phyloP scores from a whole-genome alignment of 169 alveolate genomes.

The Eimeria tenella region DNA sequence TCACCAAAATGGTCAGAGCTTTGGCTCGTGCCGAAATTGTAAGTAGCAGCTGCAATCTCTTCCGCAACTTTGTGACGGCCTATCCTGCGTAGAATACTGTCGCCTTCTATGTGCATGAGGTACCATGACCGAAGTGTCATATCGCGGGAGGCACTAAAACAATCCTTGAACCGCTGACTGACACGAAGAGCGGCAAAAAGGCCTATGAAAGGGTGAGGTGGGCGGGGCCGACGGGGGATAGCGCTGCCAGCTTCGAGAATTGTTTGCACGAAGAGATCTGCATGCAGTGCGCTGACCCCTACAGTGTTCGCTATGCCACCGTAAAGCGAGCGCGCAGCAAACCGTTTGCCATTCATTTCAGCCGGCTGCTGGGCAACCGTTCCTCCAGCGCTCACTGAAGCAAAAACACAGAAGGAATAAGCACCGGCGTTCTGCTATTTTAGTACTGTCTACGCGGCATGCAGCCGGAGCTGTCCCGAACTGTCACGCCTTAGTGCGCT shows the following conservation, averaged over 20 bases:
- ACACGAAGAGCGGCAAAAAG: slow-evolving; percentile 63
- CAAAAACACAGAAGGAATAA: neutral
- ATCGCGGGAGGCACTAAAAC: slow-evolving; percentile 21
- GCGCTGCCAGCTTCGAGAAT: neutral
- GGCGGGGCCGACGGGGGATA: slow-evolving; percentile 32
- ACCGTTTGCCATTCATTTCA: neutral
- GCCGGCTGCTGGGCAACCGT: slow-evolving; percentile 26
- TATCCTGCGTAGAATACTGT: slow-evolving; percentile 21
- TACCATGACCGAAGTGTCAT: slow-evolving; percentile 64
- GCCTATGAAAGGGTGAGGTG: slow-evolving; percentile 44
- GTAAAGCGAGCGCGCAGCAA: slow-evolving; percentile 53
- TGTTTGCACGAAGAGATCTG: slow-evolving; percentile 34
- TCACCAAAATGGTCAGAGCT: slow-evolving; percentile 21
- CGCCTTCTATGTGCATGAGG: slow-evolving; percentile 67
- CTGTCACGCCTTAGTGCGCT: neutral
- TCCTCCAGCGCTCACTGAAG: slow-evolving; percentile 66
- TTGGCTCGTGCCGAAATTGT: slow-evolving; percentile 13
- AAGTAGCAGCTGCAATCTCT: slow-evolving; percentile 42
- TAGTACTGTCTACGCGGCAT: neutral
- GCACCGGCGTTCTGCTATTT: neutral
- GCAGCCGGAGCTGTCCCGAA: neutral
- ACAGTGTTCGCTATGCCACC: slow-evolving; percentile 66
- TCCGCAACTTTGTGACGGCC: slow-evolving; percentile 16
- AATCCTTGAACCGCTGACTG: slow-evolving; percentile 46
- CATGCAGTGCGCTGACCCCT: slow-evolving; percentile 47